Evolutionary conservation across 2,329 filamentous ascomycete species (phyloP), one percentile per base, ranked within the genome.

Genomic region (Pyrenophora seminiperda): DNA sequence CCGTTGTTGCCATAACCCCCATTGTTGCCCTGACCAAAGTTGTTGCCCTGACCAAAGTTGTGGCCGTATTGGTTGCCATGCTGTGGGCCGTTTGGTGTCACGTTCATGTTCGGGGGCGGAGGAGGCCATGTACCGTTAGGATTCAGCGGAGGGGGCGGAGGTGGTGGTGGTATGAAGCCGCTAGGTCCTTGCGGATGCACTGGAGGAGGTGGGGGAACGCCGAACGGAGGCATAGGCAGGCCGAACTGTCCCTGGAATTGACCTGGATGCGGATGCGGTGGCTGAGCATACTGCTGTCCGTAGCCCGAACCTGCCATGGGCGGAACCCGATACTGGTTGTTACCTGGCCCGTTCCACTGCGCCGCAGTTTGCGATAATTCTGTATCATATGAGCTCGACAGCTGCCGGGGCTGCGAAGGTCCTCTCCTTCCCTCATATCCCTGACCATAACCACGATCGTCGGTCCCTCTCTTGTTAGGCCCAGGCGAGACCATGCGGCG

Each of bases 71-170:
- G 47, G 19, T 40, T 54, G 4, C 47, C 24, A 5, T 40, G 22
- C 17, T 42, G 47, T n/a, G 32, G 36, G 50, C 18, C 58, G 51
- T 32, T 59, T 53, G 40, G 51, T 47, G 58, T 53, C 5, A 48
- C 55, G 19, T 50, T 47, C 42, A 56, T 56, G n/a, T 62, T 59
- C 0, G 56, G 54, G n/a, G 56, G 59, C 4, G 58, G 52, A 18
- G 58, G 57, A 37, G 59, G 55, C 46, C 54, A 68, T 17, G 50
- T 47, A n/a, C 61, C 63, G 7, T 52, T 62, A 34, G 54, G 65
- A 37, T 61, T 63, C 17, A 59, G 58, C 3, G 65, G 62, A 19
- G 61, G 63, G n/a, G 63, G 65, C 11, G 65, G 65, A 5, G 61
- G 63, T 2, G 63, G 65, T 11, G 65, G 65, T 7, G 61, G 63